Conservation (phyloP, 148 eudicot species). For the Diospyros kaki region DNA sequence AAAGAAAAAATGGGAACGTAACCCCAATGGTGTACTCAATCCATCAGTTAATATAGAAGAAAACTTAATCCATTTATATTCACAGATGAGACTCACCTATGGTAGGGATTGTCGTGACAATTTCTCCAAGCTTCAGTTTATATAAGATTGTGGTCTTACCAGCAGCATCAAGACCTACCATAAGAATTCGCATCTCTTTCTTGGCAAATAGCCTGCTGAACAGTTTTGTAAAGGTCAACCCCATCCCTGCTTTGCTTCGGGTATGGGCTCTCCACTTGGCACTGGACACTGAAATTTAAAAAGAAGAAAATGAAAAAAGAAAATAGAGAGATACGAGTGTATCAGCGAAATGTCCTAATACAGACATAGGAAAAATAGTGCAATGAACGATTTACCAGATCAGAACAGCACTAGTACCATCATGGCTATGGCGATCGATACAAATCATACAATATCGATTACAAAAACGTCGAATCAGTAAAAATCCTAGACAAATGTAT, state of each 20-base stretch:
- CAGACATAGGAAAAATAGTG: neutral
- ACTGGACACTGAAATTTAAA: neutral
- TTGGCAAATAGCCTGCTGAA: slow-evolving; percentile 34
- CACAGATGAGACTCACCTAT: slow-evolving; percentile 14
- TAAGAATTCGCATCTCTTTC: slow-evolving; percentile 30
- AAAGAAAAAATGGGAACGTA: neutral
- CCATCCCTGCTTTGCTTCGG: slow-evolving; percentile 14
- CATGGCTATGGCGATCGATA: neutral
- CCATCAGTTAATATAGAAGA: neutral
- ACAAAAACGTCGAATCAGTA: too few species aligned
- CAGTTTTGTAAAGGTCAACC: slow-evolving; percentile 19
- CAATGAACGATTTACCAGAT: neutral
- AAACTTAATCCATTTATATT: neutral
- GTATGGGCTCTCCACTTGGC: neutral
- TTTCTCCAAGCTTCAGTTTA: slow-evolving; percentile 28
- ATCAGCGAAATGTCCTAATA: neutral
- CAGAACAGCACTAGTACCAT: too few species aligned
- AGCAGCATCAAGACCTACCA: slow-evolving; percentile 33
- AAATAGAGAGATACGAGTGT: neutral
- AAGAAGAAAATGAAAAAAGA: neutral
- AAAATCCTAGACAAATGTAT: too few species aligned
- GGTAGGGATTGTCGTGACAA: slow-evolving; percentile 29
- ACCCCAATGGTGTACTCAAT: neutral
- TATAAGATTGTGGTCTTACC: slow-evolving; percentile 27
- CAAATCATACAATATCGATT: too few species aligned